Conservation (phyloP, 805 yeast genomes). For the Kazachstania viticola region DNA sequence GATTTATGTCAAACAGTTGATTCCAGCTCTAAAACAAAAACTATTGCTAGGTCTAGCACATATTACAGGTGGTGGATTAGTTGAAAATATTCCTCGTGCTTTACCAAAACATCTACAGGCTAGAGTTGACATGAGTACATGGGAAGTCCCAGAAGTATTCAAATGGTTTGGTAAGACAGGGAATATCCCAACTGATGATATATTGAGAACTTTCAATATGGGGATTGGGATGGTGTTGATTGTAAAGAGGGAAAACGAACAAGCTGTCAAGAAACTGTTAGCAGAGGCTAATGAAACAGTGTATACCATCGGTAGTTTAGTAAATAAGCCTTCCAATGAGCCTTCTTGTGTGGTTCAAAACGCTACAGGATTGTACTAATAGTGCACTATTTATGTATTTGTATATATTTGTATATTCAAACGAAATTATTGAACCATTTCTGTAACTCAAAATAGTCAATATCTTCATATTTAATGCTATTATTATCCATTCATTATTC, state of each 20-base stretch:
- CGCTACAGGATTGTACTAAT: constrained; percentile 24
- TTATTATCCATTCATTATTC: too few relatives aligned
- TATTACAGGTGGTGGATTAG: constrained; percentile 96
- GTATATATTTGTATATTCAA: neutral
- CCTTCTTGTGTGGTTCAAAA: constrained; percentile 54
- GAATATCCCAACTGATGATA: constrained; percentile 74
- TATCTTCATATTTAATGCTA: too few relatives aligned
- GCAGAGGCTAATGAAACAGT: constrained; percentile 64
- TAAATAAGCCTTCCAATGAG: constrained; percentile 34
- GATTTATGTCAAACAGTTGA: constrained; percentile 84
- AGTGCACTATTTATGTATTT: neutral
- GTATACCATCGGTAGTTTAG: constrained; percentile 53
- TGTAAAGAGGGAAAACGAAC: constrained; percentile 59
- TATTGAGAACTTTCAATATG: constrained; percentile 83
- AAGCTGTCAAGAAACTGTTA: constrained; percentile 40
- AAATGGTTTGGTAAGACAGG: constrained; percentile 91
- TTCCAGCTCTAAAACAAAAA: constrained; percentile 58
- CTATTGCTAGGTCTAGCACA: constrained; percentile 83
- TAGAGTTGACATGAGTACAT: constrained; percentile 58
- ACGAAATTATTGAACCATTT: too few relatives aligned
- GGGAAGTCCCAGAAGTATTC: constrained; percentile 85
- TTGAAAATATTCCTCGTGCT: constrained; percentile 93
- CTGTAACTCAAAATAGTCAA: too few relatives aligned
- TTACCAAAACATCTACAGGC: constrained; percentile 76
- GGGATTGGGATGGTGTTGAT: constrained; percentile 96